These are phyloP conservation scores for Colletotrichum lini DNA, from an alignment of 2,329 filamentous ascomycete species.

Conservation along the genomic window DNA sequence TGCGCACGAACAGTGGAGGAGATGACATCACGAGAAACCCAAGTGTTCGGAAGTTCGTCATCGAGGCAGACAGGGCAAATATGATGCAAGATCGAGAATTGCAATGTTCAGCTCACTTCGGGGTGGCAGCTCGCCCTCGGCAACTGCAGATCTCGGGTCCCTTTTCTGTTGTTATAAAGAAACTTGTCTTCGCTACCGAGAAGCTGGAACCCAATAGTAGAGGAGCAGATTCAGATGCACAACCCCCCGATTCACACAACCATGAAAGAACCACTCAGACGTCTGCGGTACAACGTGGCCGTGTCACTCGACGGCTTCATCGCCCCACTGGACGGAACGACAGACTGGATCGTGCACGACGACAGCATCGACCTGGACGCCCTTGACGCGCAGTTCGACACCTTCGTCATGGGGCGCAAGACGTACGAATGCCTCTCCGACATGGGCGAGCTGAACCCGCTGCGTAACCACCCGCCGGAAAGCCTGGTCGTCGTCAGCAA, in stretches of 20 bases:
- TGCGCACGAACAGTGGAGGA: not conserved
- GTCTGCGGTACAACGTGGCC: slow-evolving; percentile 52
- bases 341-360: slow-evolving; percentile 52
- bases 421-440: slow-evolving; percentile 51
- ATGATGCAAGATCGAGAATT: not conserved
- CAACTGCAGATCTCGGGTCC: not conserved
- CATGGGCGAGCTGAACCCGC: slow-evolving; percentile 43
- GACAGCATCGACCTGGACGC: slow-evolving; percentile 50
- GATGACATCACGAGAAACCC: slow-evolving; percentile 31
- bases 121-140: not conserved
- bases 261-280: slow-evolving; percentile 31
- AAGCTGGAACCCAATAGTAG: not conserved
- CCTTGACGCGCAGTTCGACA: slow-evolving; percentile 50
- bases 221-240: too few species aligned
- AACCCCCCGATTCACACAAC: not conserved
- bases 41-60: slow-evolving; percentile 24
- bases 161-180: not conserved
- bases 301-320: slow-evolving; percentile 55
- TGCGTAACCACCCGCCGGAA: slow-evolving; percentile 43
- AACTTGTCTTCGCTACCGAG: not conserved
- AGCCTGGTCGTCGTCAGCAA: slow-evolving; percentile 51
- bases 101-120: too few species aligned
- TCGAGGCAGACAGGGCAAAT: slow-evolving; percentile 5
- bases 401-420: slow-evolving; percentile 54
- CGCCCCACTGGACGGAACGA: slow-evolving; percentile 48